Evolutionary conservation across 495 filamentous ascomycete species (phyloP).

Genomic region (Penicillium desertorum): DNA sequence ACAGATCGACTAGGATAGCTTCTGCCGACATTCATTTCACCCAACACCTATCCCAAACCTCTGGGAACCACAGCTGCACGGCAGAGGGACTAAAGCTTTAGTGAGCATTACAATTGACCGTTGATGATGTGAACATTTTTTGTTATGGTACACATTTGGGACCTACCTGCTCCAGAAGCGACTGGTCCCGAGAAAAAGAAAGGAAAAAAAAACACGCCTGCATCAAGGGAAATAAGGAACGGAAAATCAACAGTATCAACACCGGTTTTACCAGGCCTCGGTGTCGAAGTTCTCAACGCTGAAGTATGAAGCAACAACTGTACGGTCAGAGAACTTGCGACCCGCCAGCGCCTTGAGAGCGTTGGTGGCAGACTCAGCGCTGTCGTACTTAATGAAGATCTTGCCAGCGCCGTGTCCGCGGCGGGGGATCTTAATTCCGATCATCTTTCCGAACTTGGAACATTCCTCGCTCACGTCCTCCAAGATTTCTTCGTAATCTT

Average conservation of each 20-base stretch:
- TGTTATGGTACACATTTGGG: conserved; percentile 15
- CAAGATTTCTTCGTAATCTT: conserved; percentile 95
- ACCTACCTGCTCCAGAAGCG: conserved; percentile 11
- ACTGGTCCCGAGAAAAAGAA: conserved; percentile 10
- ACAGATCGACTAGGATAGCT: background rate
- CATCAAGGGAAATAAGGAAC: conserved; percentile 12
- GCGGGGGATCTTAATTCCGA: conserved; percentile 87
- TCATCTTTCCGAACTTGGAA: conserved; percentile 78
- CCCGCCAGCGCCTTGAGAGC: conserved; percentile 86
- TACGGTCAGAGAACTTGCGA: conserved; percentile 91
- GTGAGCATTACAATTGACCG: conserved; percentile 1
- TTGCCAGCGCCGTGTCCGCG: conserved; percentile 91
- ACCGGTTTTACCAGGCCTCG: conserved; percentile 26
- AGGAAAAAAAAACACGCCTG: conserved; percentile 11
- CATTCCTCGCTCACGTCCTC: conserved; percentile 93
- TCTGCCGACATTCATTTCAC: background rate
- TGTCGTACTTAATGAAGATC: conserved; percentile 93
- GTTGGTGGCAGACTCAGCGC: conserved; percentile 71
- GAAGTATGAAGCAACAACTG: conserved; percentile 94
- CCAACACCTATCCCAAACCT: background rate
- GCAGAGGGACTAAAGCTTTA: background rate
- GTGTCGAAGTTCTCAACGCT: conserved; percentile 55
- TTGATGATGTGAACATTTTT: conserved; percentile 9
- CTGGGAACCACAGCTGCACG: background rate
- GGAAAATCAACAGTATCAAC: conserved; percentile 4